Conservation (phyloP, 164 flowering plant genomes). For the Buxus sempervirens region DNA sequence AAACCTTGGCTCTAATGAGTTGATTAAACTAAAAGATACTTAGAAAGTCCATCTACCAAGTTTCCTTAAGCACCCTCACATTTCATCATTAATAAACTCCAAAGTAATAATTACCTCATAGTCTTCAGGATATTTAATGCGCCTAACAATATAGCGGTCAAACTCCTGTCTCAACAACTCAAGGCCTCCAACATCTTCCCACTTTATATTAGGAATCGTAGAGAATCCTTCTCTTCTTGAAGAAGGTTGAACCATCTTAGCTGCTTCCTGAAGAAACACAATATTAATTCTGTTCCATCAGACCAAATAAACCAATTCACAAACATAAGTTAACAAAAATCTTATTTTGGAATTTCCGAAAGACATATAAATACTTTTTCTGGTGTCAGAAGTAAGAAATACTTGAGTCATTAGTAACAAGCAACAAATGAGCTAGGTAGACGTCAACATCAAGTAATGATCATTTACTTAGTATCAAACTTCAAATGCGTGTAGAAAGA, state of each 20-base stretch:
- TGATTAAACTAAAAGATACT: not conserved
- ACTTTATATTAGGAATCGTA: constrained; percentile 71
- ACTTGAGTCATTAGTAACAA: too few species aligned
- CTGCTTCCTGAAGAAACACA: constrained; percentile 59
- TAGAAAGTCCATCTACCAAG: not conserved
- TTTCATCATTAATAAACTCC: not conserved
- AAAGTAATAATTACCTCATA: constrained; percentile 49
- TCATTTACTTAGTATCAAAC: too few species aligned
- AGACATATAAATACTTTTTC: too few species aligned
- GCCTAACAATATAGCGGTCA: constrained; percentile 60
- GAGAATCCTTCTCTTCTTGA: constrained; percentile 92
- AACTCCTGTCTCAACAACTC: constrained; percentile 58
- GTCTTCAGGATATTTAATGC: constrained; percentile 59
- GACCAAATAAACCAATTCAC: constrained; percentile 5
- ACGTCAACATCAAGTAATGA: too few species aligned
- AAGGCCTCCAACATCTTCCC: constrained; percentile 98
- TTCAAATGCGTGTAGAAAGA: too few species aligned
- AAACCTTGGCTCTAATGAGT: not conserved
- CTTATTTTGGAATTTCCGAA: not conserved
- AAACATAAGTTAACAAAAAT: not conserved
- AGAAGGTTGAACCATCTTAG: constrained; percentile 79
- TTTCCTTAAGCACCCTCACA: not conserved
- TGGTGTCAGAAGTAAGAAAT: too few species aligned
- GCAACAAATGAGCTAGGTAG: too few species aligned
- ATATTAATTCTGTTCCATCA: not conserved